Base-by-base conservation (phyloP, 2,329 filamentous ascomycete species). In the Dryadomyces quercivorus region DNA sequence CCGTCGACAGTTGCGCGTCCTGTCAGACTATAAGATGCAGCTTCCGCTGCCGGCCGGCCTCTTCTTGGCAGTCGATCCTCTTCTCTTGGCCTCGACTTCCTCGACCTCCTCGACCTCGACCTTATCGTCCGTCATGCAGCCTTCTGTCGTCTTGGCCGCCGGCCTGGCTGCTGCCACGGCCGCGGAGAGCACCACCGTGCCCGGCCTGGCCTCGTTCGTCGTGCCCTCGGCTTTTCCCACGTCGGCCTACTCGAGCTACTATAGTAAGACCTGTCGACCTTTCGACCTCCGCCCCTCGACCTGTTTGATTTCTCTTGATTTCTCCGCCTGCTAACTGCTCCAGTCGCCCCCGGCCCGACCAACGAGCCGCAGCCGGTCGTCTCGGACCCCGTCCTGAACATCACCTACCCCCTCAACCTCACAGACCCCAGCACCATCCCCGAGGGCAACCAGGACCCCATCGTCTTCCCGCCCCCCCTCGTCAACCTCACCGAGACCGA, bases 351-450 rank as follows among this genome's bases (percentile, higher is more conserved):
- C 1, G 63, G 60, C 3, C 63, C 66, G 15, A 66, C 64, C 10
- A 62, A 60, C 43, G 63, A 68, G 60, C 64, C 66, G 3, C 65
- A 68, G 53, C 65, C 65, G 2, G 71, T 71, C 15, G 62, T 82
- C 4, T 69, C 71, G 57, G 78, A 82, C 63, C 74, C 76, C 0
- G 65, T 80, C 31, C 63, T 80, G 49, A 75, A 80, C 58, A 69
- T 72, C 57, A 80, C 75, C 2, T 81, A 71, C 55, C 76, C 75
- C 1, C 65, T 71, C 36, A 76, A 79, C 57, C 63, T 82, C 51
- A 82, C 78, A 0, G 69, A 78, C 60, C 77, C 77, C 1, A 66
- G 72, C 34, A 74, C 69, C 1, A 73, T 81, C 42, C 77, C 77
- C 8, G 65, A 67, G 1, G 61, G 69, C 13, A 72, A 74, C 55